Base-by-base conservation (phyloP, 108 stramenopile species). In the Nitzschia sp. region DNA sequence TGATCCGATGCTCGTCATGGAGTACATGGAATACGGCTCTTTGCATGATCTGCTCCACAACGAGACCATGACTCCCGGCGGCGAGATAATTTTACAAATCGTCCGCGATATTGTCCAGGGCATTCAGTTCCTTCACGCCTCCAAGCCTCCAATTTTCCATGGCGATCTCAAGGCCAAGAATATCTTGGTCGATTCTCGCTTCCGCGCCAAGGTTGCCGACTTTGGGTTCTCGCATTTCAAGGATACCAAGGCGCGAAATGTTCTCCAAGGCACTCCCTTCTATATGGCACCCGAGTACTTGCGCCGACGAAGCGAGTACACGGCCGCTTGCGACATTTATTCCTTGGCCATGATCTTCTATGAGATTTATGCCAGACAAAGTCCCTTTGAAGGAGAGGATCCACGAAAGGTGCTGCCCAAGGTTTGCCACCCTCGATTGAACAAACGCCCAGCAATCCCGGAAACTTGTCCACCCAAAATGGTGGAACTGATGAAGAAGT, bases 231-330 rank as follows among this genome's bases (percentile, higher is more conserved):
- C 97, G 93, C 95, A 98, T 95, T 8, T 51, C 21, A 51, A 51
- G 21, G 5, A 4, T 19, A 91, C 55, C 30, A 85, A 33, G 33
- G 80, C 13, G 51, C 78, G 13, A 56, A 69, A 25, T 76, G 85
- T 33, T 51, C 71, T 19, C 31, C 11, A 11, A 81, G 78, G 57
- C 71, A 84, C 23, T n/a, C 78, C 24, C 74, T 97, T 84, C 66
- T 98, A 94, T 93, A 97, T 97, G 98, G 95, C 94, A 0, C 97
- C 97, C 1, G 97, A 94, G 67, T 48, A 82, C 18, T 62, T 88
- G 19, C 54, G 79, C 9, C 64, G 72, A 24, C 70, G 84, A 47
- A 58, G 79, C 65, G 28, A 82, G 72, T 56, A 80, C 81, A 54
- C 79, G 2, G 3, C 77, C 5, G 70, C 68, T 15, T 76, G 74